Conservation (phyloP, 176 grass and related monocot genomes). For the Otatea glauca region DNA sequence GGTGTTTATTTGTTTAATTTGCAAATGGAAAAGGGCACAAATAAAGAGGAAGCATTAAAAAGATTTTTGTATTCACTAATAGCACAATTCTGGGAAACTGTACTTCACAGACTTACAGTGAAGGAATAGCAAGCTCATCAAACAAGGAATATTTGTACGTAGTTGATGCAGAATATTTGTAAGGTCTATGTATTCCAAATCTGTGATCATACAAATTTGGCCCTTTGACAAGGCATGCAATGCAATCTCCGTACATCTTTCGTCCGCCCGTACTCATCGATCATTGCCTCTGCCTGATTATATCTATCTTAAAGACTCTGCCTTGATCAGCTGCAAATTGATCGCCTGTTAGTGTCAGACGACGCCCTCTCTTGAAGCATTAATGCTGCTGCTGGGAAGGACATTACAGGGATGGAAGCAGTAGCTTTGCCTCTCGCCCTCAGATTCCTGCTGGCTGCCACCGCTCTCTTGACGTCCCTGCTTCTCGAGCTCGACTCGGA, state of each 20-base stretch:
- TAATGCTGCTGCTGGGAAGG: background rate
- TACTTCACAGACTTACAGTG: background rate
- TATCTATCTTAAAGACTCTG: background rate
- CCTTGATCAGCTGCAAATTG: background rate
- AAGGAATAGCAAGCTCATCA: background rate
- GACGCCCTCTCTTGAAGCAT: background rate
- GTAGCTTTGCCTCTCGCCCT: too few relatives aligned
- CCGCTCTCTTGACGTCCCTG: background rate
- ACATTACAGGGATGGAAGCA: too few relatives aligned
- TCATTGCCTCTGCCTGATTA: background rate
- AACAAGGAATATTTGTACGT: background rate
- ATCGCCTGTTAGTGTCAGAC: background rate
- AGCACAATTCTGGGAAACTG: background rate
- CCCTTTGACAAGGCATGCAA: background rate
- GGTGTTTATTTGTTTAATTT: too few relatives aligned
- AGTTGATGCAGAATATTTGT: background rate
- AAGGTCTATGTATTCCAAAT: background rate
- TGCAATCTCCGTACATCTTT: background rate
- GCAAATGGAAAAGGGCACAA: background rate
- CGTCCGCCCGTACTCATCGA: background rate
- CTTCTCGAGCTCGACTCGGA: background rate
- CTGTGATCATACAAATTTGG: background rate
- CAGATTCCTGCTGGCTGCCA: background rate
- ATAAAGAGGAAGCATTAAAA: background rate
- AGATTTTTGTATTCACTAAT: background rate